Conservation (phyloP, 2,329 filamentous ascomycete species). For the Thermothelomyces thermophilus region DNA sequence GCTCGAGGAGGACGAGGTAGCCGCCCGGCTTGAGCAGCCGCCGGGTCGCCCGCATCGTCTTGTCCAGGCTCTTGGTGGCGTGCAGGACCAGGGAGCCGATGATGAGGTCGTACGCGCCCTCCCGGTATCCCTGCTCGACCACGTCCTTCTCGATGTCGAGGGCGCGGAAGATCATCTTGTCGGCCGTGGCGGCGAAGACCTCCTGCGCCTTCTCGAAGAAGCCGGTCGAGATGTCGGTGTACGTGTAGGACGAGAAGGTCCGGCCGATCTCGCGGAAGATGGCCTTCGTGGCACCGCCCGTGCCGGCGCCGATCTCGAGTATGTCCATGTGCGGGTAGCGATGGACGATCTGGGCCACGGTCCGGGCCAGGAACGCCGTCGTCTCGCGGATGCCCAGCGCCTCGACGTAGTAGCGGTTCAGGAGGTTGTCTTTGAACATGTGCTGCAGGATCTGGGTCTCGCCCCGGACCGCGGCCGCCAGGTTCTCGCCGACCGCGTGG, state of each 20-base stretch:
- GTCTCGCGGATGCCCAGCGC: background rate
- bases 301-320: conserved; percentile 29
- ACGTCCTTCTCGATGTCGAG: conserved; percentile 30
- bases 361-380: background rate
- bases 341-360: conserved; percentile 14
- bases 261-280: conserved; percentile 9
- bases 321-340: conserved; percentile 24
- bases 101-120: conserved; percentile 30
- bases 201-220: conserved; percentile 29
- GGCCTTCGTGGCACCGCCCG: conserved; percentile 28
- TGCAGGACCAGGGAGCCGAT: conserved; percentile 34
- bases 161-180: conserved; percentile 25
- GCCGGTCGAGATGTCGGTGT: conserved; percentile 21
- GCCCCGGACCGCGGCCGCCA: background rate
- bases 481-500: conserved; percentile 19
- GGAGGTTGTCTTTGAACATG: conserved; percentile 8
- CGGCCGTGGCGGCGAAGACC: conserved; percentile 20
- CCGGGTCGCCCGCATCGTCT: conserved; percentile 28
- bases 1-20: conserved; percentile 27
- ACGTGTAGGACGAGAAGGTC: conserved; percentile 15
- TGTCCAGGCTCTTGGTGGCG: conserved; percentile 27
- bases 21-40: conserved; percentile 35
- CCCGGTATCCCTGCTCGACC: conserved; percentile 29
- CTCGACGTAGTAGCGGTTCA: conserved; percentile 4
- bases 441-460: conserved; percentile 5